Base-by-base conservation (phyloP, 2,329 filamentous ascomycete genomes). In the Zasmidium angulare region DNA sequence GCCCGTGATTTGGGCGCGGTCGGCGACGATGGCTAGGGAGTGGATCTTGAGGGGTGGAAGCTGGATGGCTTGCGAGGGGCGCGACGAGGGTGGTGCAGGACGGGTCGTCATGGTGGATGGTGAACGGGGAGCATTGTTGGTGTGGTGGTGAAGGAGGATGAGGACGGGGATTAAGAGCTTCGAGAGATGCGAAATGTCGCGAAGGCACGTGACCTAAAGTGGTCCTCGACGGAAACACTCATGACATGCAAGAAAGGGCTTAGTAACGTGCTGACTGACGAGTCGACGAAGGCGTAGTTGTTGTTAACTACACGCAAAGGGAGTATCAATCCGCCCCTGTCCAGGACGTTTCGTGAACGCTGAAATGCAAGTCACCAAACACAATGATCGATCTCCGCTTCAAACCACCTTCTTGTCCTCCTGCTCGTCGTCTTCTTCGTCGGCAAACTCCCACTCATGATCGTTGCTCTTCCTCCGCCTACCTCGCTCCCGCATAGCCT, bases 401-500 rank as follows among this genome's bases (percentile, higher is more conserved):
- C 50, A 68, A 2, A 64, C 57, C 47, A 59, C 50, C 55, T 68
- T 68, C 66, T 65, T 67, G 47, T 52, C 61, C 50, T 67, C 66
- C 20, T 62, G 51, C 60, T 63, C 63, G 49, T 61, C 61, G 20
- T 63, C 64, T 21, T 66, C 63, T 22, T 65, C 63, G 3, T 61
- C 61, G 11, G 60, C 65, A 14, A 66, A 62, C 2, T 63, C 64
- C 46, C 67, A 63, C 21, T 63, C 67, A 3, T 65, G 70, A 19
- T 67, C 64, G 19, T 70, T 68, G 47, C 67, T 67, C 59, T 71
- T 80, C 56, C 82, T 76, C 66, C 89, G 81, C 63, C 87, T 83
- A 2, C 88, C 88, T n/a, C 90, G 78, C 74, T 92, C 88, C 67
- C 83, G 81, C 90, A 98, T 96, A 3, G 91, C 91, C 66, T 87